phyloP scores from a whole-genome alignment of 805 yeast genomes.

The Scheffersomyces ergatensis region DNA sequence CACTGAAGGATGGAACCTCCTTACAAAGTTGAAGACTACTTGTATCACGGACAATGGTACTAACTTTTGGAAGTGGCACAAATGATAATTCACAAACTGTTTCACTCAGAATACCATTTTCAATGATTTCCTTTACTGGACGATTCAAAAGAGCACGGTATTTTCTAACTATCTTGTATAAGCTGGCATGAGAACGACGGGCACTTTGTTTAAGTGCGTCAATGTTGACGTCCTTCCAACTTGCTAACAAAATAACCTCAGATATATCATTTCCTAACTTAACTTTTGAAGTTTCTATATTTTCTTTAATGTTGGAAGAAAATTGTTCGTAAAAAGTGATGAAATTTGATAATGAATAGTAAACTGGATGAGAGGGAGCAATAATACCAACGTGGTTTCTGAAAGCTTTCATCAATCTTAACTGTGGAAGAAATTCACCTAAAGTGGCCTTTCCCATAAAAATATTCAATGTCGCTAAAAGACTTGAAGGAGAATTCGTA shows the following conservation, averaged over 20 bases:
- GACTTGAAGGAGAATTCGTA: neutral
- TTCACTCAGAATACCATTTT: slow-evolving; percentile 46
- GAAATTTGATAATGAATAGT: slow-evolving; percentile 53
- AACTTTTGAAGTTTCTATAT: slow-evolving; percentile 46
- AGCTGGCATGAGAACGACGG: slow-evolving; percentile 76
- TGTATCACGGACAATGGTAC: slow-evolving; percentile 9
- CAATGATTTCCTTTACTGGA: slow-evolving; percentile 54
- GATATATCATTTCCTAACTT: slow-evolving; percentile 72
- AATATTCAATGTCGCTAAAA: slow-evolving; percentile 61
- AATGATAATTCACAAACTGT: neutral
- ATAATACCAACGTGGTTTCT: slow-evolving; percentile 45
- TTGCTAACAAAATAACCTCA: slow-evolving; percentile 84
- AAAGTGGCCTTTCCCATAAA: slow-evolving; percentile 72
- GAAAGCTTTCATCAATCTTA: slow-evolving; percentile 65
- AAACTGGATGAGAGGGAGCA: slow-evolving; percentile 17
- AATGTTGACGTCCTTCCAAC: slow-evolving; percentile 96
- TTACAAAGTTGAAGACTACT: slow-evolving; percentile 19
- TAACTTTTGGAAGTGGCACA: slow-evolving; percentile 2
- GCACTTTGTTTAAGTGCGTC: slow-evolving; percentile 95
- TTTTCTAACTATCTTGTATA: slow-evolving; percentile 81
- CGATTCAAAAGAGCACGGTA: slow-evolving; percentile 63
- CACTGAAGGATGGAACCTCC: slow-evolving; percentile 45
- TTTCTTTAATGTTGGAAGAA: slow-evolving; percentile 42
- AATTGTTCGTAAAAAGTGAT: slow-evolving; percentile 69
- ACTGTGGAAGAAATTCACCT: slow-evolving; percentile 69